Evolutionary conservation across 805 yeast genomes (phyloP).

Genomic region (Nakazawaea molendinolei): DNA sequence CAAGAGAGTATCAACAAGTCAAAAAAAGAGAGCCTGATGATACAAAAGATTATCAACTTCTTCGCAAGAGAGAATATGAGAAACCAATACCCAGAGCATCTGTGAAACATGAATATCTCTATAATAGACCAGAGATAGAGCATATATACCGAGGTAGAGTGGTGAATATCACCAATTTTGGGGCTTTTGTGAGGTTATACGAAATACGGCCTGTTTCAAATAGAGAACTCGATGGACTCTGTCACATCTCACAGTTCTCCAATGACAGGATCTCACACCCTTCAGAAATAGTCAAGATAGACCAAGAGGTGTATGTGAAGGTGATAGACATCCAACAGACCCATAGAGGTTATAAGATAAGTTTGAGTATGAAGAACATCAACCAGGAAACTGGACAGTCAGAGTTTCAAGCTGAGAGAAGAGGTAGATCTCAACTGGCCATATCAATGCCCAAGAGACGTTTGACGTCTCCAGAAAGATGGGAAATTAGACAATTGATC

Average conservation of each 20-base stretch:
- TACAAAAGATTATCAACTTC: too few species aligned
- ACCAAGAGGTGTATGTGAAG: constrained; percentile 62
- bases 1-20: too few species aligned
- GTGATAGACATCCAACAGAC: constrained; percentile 33
- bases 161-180: constrained; percentile 55
- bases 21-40: not conserved
- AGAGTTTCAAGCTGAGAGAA: constrained; percentile 9
- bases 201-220: constrained; percentile 24
- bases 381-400: constrained; percentile 63
- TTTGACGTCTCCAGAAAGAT: constrained; percentile 78
- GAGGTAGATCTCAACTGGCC: constrained; percentile 1
- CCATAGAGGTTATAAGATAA: constrained; percentile 35
- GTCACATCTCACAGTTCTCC: constrained; percentile 70
- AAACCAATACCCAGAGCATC: too few species aligned
- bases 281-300: constrained; percentile 44
- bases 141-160: constrained; percentile 57
- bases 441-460: constrained; percentile 25
- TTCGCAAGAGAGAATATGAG: not conserved
- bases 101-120: too few species aligned
- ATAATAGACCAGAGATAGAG: constrained; percentile 31
- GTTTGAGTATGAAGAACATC: constrained; percentile 62
- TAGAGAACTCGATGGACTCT: constrained; percentile 48
- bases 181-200: constrained; percentile 64
- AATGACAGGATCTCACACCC: constrained; percentile 48
- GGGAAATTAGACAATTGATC: constrained; percentile 83